Evolutionary conservation across 148 eudicot species (phyloP), one percentile per base, ranked within the genome.

Genomic region (Fallopia convolvulus): DNA sequence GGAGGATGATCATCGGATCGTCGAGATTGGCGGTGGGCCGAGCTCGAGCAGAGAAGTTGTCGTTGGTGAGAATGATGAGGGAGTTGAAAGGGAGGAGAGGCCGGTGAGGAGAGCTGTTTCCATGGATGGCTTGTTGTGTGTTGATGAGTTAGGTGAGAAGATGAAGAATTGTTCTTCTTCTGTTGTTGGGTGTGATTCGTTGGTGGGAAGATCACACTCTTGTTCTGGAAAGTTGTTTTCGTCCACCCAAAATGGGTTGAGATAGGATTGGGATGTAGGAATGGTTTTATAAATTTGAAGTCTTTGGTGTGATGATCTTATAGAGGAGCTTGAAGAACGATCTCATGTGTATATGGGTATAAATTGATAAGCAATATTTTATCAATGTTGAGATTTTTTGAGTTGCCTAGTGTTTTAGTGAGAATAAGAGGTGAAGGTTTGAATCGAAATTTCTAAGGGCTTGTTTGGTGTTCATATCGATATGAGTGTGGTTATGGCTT

Each of bases 51-150:
- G 10, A 10, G 47, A 44, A 44, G 47, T 42, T 8, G 7, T 42
- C 8, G 0, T 42, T 0, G 46, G 8, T 0, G 46, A 42, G 46
- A 42, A 18, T 52, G 56, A 18, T 15, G 56, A 1, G 18, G 55
- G 1, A 50, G 3, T 50, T 6, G 56, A 15, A 1, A 52, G 58
- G 58, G 66, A 30, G 11, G 72, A 68, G 46, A n/a, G 21, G 10
- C 44, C n/a, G 20, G 6, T 39, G 21, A 68, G 72, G 44, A 68
- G 72, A 68, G 46, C 72, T 18, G 21, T 7, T 6, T 68, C 72
- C 18, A 68, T 68, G 72, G 72, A 36, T 36, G 39, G 46, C 21
- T 68, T 68, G 72, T 46, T 36, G 72, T 39, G 72, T 68, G 30
- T 26, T 26, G 1, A 26, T 36, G 72, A 68, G 5, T 36, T 23